Percentiles rank a stretch among this genome's conserved stretches.
These are phyloP conservation scores for Trypanosoma caninum DNA, from an alignment of 208 protist genomes.

Conservation along the genomic window DNA sequence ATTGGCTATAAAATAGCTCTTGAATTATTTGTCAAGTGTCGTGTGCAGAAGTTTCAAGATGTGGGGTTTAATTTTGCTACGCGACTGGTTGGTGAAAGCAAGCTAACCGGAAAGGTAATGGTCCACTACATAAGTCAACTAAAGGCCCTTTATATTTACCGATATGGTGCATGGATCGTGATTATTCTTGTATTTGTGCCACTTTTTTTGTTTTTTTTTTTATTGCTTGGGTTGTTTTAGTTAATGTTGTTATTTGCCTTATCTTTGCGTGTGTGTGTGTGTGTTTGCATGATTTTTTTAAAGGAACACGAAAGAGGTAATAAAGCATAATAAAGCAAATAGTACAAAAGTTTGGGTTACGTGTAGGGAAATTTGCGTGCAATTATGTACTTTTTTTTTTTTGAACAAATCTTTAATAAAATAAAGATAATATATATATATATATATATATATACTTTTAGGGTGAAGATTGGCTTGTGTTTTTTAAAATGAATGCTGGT, in stretches of 20 bases:
- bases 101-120: conserved; percentile 89
- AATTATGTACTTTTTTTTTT: conserved; percentile 18
- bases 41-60: conserved; percentile 60
- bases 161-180: conserved; percentile 40
- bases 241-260: neutral
- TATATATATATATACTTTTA: neutral
- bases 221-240: neutral
- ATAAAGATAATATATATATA: neutral
- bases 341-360: too few species aligned
- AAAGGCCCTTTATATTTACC: conserved; percentile 66
- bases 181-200: conserved; percentile 26
- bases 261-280: neutral
- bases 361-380: too few species aligned
- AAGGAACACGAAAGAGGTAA: too few species aligned
- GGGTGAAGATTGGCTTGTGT: neutral
- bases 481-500: conserved; percentile 18
- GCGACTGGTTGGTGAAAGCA: conserved; percentile 75
- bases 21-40: conserved; percentile 89
- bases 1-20: conserved; percentile 94
- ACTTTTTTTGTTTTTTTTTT: neutral
- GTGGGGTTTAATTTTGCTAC: conserved; percentile 85
- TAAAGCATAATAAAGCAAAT: too few species aligned
- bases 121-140: conserved; percentile 83
- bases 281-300: neutral
- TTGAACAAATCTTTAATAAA: neutral